phyloP scores from a whole-genome alignment of 2,329 filamentous ascomycete genomes.

The Colletotrichum shisoi region DNA sequence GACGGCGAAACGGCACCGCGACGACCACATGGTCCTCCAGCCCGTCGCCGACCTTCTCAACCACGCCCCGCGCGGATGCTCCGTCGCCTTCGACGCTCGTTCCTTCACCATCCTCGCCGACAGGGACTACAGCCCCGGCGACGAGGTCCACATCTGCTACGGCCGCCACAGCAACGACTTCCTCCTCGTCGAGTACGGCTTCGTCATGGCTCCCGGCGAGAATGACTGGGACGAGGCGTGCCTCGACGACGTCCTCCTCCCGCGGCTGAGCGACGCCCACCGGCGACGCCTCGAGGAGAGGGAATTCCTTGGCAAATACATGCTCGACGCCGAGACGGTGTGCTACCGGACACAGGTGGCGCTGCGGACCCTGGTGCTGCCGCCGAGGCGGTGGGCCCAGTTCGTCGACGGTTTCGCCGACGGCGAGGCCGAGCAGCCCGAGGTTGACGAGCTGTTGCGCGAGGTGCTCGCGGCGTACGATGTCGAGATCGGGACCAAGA shows the following conservation, averaged over 20 bases:
- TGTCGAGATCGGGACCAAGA: conserved; percentile 45
- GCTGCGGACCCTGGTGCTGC: conserved; percentile 52
- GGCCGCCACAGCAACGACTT: conserved; percentile 77
- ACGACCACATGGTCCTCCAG: conserved; percentile 73
- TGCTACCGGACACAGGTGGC: conserved; percentile 67
- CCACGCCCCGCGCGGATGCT: conserved; percentile 59
- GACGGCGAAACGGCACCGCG: conserved; percentile 53
- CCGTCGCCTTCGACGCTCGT: conserved; percentile 58
- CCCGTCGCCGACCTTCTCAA: conserved; percentile 79
- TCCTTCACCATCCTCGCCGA: conserved; percentile 65
- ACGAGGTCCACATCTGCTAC: conserved; percentile 75
- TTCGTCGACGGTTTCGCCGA: conserved; percentile 59
- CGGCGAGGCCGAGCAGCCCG: conserved; percentile 53
- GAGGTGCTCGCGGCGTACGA: conserved; percentile 52
- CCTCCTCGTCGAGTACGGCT: conserved; percentile 72
- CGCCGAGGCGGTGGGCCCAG: conserved; percentile 53
- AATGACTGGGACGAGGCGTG: conserved; percentile 62
- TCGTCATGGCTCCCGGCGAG: conserved; percentile 54
- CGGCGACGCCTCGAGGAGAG: conserved; percentile 53
- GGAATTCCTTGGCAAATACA: conserved; percentile 61
- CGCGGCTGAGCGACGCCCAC: conserved; percentile 48
- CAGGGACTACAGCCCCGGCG: conserved; percentile 60
- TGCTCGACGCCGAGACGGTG: conserved; percentile 58
- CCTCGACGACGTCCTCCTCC: conserved; percentile 58
- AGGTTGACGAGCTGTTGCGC: conserved; percentile 50